A percentile compares a stretch with the other conserved stretches of the same genome.
These are phyloP conservation scores for Rosa hybrid DNA, from an alignment of 331 rosid genomes.

Conservation along the genomic window DNA sequence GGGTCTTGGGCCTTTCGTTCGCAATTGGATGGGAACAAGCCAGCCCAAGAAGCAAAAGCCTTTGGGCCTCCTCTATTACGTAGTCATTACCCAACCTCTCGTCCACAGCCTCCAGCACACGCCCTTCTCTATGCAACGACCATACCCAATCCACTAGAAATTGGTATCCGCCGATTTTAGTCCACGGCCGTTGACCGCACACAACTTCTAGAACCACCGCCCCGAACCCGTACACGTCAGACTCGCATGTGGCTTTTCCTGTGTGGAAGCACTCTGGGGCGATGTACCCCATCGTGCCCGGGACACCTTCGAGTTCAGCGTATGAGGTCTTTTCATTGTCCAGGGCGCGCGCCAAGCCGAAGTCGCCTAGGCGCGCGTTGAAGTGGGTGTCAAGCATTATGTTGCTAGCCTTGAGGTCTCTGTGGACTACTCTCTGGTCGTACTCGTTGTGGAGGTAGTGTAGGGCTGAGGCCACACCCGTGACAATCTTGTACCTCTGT, in stretches of 20 bases:
- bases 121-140: conserved; percentile 56
- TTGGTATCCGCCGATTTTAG: conserved; percentile 45
- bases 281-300: conserved; percentile 75
- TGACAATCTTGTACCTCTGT: conserved; percentile 54
- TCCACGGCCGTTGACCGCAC: conserved; percentile 73
- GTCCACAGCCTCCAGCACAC: conserved; percentile 57
- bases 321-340: conserved; percentile 70
- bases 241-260: conserved; percentile 63
- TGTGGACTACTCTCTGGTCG: conserved; percentile 67
- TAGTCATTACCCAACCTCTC: conserved; percentile 43
- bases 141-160: conserved; percentile 76
- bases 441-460: conserved; percentile 75
- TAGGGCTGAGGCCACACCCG: conserved; percentile 71
- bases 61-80: conserved; percentile 58
- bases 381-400: conserved; percentile 67
- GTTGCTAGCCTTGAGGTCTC: conserved; percentile 83
- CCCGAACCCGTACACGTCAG: conserved; percentile 68
- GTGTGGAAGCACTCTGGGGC: conserved; percentile 89
- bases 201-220: conserved; percentile 64
- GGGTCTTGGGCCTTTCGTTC: conserved; percentile 61
- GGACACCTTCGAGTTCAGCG: conserved; percentile 59
- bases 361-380: conserved; percentile 70
- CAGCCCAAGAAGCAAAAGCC: conserved; percentile 59
- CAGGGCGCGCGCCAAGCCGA: conserved; percentile 71
- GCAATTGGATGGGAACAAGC: conserved; percentile 74